Percentiles rank a stretch among this genome's conserved stretches.
These are phyloP conservation scores for Coffea canephora DNA, from an alignment of 257 asterid genomes.

Conservation along the genomic window DNA sequence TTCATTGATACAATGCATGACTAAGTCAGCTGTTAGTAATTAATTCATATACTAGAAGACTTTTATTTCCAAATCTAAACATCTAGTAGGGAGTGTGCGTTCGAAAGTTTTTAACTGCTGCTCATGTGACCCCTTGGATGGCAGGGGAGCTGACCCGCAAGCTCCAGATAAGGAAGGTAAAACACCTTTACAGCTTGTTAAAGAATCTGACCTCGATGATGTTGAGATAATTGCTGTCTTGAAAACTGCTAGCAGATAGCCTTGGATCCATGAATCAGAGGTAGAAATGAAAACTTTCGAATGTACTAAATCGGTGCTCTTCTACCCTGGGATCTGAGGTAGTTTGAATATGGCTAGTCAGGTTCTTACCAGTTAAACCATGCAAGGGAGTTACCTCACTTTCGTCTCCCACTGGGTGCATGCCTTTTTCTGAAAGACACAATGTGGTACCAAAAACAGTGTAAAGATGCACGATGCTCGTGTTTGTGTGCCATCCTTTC, in stretches of 20 bases:
- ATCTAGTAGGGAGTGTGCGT: background rate
- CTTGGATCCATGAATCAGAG: conserved; percentile 8
- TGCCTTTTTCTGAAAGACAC: background rate
- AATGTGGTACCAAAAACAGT: background rate
- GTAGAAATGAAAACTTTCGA: background rate
- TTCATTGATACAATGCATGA: background rate
- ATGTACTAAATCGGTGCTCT: background rate
- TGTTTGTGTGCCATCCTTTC: background rate
- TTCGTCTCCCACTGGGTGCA: no score
- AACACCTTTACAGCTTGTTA: conserved; percentile 50
- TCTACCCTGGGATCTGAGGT: conserved; percentile 5
- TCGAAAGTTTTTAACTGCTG: background rate
- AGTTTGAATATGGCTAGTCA: background rate
- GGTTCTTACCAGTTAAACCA: background rate
- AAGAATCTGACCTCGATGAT: conserved; percentile 61
- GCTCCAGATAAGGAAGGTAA: conserved; percentile 64
- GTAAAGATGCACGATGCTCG: background rate
- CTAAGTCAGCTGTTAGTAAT: background rate
- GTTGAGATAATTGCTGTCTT: conserved; percentile 61
- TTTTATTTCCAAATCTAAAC: no score
- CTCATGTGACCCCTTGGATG: background rate
- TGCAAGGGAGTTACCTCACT: background rate
- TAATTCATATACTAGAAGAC: background rate
- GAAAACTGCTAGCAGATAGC: conserved; percentile 56
- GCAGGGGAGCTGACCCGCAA: conserved; percentile 90